Percentiles rank a stretch among this genome's conserved stretches.
phyloP scores from a whole-genome alignment of 805 yeast species.

The Kluyveromyces wickerhamii region DNA sequence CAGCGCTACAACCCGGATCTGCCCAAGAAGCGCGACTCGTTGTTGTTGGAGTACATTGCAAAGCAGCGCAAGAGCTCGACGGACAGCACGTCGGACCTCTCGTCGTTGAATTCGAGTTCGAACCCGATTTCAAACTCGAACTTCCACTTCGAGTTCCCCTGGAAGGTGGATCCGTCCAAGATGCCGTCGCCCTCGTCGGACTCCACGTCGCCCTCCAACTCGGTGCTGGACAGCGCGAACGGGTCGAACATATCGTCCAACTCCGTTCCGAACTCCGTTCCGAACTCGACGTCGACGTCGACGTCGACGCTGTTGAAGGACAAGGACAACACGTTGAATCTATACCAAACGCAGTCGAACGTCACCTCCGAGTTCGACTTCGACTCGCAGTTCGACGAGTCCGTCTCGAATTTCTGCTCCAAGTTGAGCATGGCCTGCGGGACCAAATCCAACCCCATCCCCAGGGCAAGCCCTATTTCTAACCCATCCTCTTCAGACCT shows the following conservation, averaged over 20 bases:
- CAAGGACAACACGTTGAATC: constrained; percentile 1
- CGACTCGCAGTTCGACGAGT: constrained; percentile 51
- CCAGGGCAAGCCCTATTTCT: constrained; percentile 23
- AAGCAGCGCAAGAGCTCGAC: constrained; percentile 9
- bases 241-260: constrained; percentile 1
- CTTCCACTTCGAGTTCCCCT: constrained; percentile 51
- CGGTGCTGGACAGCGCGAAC: constrained; percentile 5
- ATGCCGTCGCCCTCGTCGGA: constrained; percentile 23
- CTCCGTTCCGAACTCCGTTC: background rate
- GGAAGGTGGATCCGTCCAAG: constrained; percentile 23
- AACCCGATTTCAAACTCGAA: constrained; percentile 14
- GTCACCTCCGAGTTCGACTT: constrained; percentile 29
- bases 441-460: constrained; percentile 57
- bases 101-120: constrained; percentile 4
- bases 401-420: constrained; percentile 67
- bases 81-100: background rate
- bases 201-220: constrained; percentile 20
- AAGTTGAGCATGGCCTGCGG: constrained; percentile 81
- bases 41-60: constrained; percentile 19
- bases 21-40: constrained; percentile 25
- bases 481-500: constrained; percentile 1
- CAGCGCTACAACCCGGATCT: constrained; percentile 43
- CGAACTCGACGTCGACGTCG: constrained; percentile 14
- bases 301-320: constrained; percentile 16
- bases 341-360: constrained; percentile 4